phyloP scores from a whole-genome alignment of 148 eudicot species.

The Vaccinium myrtillus region DNA sequence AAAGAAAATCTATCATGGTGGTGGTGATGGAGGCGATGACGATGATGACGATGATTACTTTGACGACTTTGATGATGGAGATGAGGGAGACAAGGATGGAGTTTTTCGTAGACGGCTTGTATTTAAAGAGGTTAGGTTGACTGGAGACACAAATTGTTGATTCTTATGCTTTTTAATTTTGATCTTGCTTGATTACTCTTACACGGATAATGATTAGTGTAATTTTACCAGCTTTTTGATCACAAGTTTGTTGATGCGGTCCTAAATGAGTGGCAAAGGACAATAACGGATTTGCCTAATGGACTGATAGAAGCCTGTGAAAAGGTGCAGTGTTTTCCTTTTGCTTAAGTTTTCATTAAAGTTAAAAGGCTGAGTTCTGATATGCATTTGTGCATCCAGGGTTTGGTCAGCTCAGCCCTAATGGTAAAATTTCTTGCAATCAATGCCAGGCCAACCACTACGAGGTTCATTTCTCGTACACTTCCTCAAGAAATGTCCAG shows the following conservation, averaged over 20 bases:
- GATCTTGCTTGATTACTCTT: neutral
- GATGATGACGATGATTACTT: constrained; percentile 96
- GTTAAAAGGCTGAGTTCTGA: constrained; percentile 19
- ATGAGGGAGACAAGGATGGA: constrained; percentile 95
- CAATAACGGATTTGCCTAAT: constrained; percentile 92
- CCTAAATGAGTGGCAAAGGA: constrained; percentile 92
- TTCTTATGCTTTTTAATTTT: neutral
- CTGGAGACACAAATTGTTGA: neutral
- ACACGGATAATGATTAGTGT: constrained; percentile 10
- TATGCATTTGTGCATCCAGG: constrained; percentile 41
- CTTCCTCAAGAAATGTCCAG: constrained; percentile 86
- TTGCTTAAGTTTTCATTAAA: neutral
- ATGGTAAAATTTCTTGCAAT: constrained; percentile 76
- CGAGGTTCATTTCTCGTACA: constrained; percentile 72
- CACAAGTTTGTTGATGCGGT: constrained; percentile 88
- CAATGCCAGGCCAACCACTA: constrained; percentile 81
- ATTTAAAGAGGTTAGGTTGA: constrained; percentile 63
- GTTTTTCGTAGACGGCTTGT: constrained; percentile 73
- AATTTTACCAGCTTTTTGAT: constrained; percentile 66
- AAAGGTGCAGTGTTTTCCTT: constrained; percentile 45
- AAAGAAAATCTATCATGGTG: constrained; percentile 70
- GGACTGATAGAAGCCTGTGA: constrained; percentile 92
- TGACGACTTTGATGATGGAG: constrained; percentile 94
- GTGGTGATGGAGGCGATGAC: constrained; percentile 97
- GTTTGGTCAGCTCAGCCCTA: constrained; percentile 95